These are phyloP conservation scores for Fusarium compactum DNA, from an alignment of 2,329 filamentous ascomycete species.

Conservation along the genomic window DNA sequence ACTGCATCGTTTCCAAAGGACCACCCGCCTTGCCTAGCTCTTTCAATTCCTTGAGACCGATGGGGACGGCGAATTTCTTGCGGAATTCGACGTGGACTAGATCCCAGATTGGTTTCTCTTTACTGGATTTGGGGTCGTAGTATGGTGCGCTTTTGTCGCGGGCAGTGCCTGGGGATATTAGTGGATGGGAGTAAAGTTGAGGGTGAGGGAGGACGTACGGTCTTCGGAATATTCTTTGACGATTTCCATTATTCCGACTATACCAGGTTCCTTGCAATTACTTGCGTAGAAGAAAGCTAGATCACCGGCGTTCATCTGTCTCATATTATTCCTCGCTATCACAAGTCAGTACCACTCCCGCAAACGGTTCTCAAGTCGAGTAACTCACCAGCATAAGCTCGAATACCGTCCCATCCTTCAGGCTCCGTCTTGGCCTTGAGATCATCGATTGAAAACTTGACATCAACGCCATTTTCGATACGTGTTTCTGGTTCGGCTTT, in stretches of 20 bases:
- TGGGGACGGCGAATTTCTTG: constrained; percentile 79
- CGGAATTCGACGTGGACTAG: constrained; percentile 90
- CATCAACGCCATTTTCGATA: constrained; percentile 86
- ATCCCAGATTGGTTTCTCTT: constrained; percentile 74
- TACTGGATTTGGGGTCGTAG: constrained; percentile 80
- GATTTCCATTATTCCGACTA: constrained; percentile 90
- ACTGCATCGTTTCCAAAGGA: constrained; percentile 80
- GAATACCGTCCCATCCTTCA: constrained; percentile 88
- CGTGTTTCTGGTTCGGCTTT: constrained; percentile 91
- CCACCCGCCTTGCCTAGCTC: constrained; percentile 67
- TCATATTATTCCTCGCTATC: constrained; percentile 85
- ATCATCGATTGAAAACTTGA: constrained; percentile 95
- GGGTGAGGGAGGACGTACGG: constrained; percentile 60
- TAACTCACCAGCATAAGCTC: constrained; percentile 59
- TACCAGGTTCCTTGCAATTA: constrained; percentile 89
- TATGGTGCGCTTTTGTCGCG: constrained; percentile 68
- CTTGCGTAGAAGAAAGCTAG: constrained; percentile 98
- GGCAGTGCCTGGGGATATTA: constrained; percentile 46
- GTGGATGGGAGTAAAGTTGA: rapidly evolving
- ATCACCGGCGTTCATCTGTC: constrained; percentile 91
- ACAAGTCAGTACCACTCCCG: background rate
- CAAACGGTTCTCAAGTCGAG: rapidly evolving
- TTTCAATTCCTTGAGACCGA: constrained; percentile 79
- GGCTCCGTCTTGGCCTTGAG: constrained; percentile 77
- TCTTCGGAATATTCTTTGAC: constrained; percentile 87